These are phyloP conservation scores for Sugiyamaella lignohabitans DNA, from an alignment of 805 yeast genomes.

Conservation along the genomic window DNA sequence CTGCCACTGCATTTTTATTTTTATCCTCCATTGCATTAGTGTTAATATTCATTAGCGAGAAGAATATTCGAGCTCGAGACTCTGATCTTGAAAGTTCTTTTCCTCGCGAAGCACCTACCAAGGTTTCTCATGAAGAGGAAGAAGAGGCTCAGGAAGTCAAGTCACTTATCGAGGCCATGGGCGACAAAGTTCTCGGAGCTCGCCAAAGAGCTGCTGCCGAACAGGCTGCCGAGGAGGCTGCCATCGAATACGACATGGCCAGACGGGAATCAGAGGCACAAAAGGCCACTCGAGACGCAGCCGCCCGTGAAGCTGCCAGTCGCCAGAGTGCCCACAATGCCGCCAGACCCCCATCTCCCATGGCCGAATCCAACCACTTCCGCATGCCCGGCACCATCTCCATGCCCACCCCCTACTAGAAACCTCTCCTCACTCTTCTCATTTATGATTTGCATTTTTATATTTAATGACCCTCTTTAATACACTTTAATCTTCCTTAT, in stretches of 20 bases:
- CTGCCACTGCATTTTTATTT: constrained; percentile 13
- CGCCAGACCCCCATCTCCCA: neutral
- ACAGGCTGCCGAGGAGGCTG: neutral
- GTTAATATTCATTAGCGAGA: constrained; percentile 13
- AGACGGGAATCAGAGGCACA: neutral
- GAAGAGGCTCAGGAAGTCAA: constrained; percentile 4
- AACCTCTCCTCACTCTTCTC: no score
- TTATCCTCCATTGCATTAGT: constrained; percentile 11
- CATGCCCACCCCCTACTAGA: neutral
- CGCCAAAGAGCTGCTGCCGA: constrained; percentile 4
- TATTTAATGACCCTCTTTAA: no score
- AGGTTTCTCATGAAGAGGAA: constrained; percentile 1
- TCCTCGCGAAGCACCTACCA: neutral
- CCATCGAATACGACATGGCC: neutral
- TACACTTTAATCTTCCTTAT: no score
- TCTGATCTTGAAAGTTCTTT: neutral
- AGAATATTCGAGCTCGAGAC: neutral
- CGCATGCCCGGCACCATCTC: neutral
- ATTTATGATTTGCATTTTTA: no score
- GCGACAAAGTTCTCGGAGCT: neutral
- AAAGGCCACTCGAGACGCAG: neutral
- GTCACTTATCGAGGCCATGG: neutral
- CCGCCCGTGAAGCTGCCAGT: neutral
- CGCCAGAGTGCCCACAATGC: neutral
- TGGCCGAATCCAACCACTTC: neutral